Evolutionary conservation across 305 asterid genomes (phyloP).

Genomic region (Fraxinus latifolia): DNA sequence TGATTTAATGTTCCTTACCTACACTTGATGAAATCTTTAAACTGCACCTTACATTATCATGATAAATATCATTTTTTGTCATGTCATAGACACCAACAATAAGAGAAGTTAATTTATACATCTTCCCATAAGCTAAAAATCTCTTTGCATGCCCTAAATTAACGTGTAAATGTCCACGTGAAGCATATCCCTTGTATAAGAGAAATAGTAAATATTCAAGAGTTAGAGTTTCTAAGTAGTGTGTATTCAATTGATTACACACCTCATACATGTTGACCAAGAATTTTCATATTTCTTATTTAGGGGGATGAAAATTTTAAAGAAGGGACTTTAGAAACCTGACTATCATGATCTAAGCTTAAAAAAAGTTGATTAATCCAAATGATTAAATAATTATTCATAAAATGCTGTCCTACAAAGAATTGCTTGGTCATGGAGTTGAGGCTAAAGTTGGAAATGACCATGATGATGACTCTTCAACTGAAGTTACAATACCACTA

Average conservation of each 20-base stretch:
- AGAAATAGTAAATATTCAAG: not conserved
- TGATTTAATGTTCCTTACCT: not conserved
- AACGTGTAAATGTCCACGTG: not conserved
- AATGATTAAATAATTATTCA: not conserved
- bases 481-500: not conserved
- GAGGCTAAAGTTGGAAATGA: not conserved
- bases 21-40: not conserved
- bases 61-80: not conserved
- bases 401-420: not conserved
- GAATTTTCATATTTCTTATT: not conserved
- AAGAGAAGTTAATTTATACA: not conserved
- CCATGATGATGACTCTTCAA: not conserved
- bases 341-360: not conserved
- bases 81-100: not conserved
- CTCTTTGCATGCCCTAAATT: not conserved
- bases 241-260: not conserved
- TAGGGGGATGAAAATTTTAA: not conserved
- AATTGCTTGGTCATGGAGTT: not conserved
- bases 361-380: not conserved
- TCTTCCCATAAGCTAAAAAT: not conserved
- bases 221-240: not conserved
- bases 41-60: not conserved
- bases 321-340: not conserved
- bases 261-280: not conserved
- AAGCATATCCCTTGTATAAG: not conserved